A percentile compares a stretch with the other conserved stretches of the same genome.
Evolutionary conservation across 768 basidiomycete species (phyloP).

Genomic region (Boletellus ananas): DNA sequence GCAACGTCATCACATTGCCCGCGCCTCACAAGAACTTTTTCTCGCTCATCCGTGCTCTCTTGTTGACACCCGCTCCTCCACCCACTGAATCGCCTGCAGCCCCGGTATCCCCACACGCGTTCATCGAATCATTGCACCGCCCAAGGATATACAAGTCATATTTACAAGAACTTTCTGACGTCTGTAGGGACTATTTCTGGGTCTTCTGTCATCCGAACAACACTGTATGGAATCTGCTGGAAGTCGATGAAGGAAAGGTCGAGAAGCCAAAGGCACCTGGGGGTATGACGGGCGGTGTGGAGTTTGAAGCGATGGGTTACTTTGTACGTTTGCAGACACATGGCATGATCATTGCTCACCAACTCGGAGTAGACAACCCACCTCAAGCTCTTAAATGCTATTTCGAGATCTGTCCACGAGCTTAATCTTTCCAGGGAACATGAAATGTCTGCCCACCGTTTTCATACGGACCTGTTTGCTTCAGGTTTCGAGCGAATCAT

Average conservation of each 20-base stretch:
- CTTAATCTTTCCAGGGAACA: slow-evolving; percentile 64
- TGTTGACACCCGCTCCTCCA: slow-evolving; percentile 70
- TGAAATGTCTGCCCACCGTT: slow-evolving; percentile 72
- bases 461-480: slow-evolving; percentile 84
- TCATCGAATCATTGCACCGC: slow-evolving; percentile 68
- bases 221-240: slow-evolving; percentile 78
- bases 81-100: slow-evolving; percentile 57
- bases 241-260: slow-evolving; percentile 80
- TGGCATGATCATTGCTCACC: slow-evolving; percentile 9
- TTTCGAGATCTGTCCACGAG: slow-evolving; percentile 62
- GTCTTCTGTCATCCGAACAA: slow-evolving; percentile 96
- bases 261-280: slow-evolving; percentile 93
- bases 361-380: slow-evolving; percentile 66
- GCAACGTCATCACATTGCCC: slow-evolving; percentile 62
- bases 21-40: slow-evolving; percentile 69
- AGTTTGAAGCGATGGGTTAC: slow-evolving; percentile 95
- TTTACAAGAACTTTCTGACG: slow-evolving; percentile 78
- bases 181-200: slow-evolving; percentile 95
- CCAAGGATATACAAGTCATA: slow-evolving; percentile 79
- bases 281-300: slow-evolving; percentile 98
- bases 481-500: slow-evolving; percentile 91
- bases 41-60: slow-evolving; percentile 67
- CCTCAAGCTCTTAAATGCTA: slow-evolving; percentile 79
- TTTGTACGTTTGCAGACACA: slow-evolving; percentile 55
- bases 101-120: slow-evolving; percentile 71